phyloP scores from a whole-genome alignment of 495 filamentous ascomycete genomes.

The Neurospora sp. region DNA sequence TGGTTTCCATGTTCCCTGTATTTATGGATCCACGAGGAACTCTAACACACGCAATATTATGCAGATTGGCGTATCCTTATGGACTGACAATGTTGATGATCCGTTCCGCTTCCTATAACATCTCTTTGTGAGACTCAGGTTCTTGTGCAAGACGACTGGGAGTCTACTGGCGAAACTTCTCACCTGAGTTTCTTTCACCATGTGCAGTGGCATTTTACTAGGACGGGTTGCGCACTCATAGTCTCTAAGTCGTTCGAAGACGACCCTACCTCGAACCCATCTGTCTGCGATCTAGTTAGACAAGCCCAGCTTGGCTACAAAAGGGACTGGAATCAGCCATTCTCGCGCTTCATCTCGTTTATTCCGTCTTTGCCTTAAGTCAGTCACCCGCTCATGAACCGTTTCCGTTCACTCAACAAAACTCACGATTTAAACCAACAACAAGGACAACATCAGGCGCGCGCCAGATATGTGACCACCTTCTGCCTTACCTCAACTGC shows the following conservation, averaged over 20 bases:
- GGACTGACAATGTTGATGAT: neutral
- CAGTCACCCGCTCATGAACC: neutral
- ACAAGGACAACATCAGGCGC: neutral
- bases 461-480: neutral
- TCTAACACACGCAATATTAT: neutral
- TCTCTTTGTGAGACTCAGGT: neutral
- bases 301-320: neutral
- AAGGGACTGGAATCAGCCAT: neutral
- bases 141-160: neutral
- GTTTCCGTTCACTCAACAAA: neutral
- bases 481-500: neutral
- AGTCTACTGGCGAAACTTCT: neutral
- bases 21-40: neutral
- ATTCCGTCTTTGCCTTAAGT: neutral
- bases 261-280: neutral
- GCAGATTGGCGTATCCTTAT: neutral
- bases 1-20: neutral
- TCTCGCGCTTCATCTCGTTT: neutral
- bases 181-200: neutral
- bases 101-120: neutral
- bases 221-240: neutral
- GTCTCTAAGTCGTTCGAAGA: neutral
- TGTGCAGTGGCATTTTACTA: neutral
- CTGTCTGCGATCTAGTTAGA: neutral
- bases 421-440: neutral